Conservation (phyloP, 2,329 filamentous ascomycete genomes). For the Ascochyta koolunga region DNA sequence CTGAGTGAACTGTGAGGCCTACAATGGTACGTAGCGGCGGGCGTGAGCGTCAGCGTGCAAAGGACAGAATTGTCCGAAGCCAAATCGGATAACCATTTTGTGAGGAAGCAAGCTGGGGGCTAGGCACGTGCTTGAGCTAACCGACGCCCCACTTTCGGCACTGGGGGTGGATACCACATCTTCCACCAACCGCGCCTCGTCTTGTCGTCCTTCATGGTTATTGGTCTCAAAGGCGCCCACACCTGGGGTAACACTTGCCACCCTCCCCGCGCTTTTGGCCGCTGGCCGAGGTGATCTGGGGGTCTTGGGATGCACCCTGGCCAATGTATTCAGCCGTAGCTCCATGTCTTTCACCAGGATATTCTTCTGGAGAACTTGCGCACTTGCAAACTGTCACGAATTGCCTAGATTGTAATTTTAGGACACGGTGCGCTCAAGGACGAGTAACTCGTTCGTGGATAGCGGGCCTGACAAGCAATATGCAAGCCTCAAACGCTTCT, state of each 20-base stretch:
- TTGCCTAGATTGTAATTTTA: not conserved
- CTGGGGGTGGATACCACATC: not conserved
- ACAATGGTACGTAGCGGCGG: not conserved
- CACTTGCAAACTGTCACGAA: not conserved
- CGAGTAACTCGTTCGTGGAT: not conserved
- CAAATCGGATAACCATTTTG: not conserved
- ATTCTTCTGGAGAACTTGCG: not conserved
- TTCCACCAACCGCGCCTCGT: conserved; percentile 8
- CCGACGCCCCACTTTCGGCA: not conserved
- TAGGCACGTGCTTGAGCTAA: not conserved
- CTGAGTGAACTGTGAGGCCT: not conserved
- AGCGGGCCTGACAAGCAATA: not conserved
- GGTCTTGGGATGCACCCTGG: not conserved
- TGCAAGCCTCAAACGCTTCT: conserved; percentile 1
- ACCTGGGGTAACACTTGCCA: not conserved
- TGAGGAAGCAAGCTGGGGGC: not conserved
- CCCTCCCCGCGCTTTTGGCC: not conserved
- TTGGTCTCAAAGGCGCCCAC: not conserved
- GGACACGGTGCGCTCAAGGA: not conserved
- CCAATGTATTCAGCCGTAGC: conserved; percentile 10
- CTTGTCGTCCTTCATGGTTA: not conserved
- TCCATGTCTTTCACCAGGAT: not conserved
- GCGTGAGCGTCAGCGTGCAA: not conserved
- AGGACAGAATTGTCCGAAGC: no score
- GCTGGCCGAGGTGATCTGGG: not conserved